A percentile compares a stretch with the other conserved stretches of the same genome.
phyloP scores from a whole-genome alignment of 176 grass and related monocot species.

The Alloteropsis semialata region DNA sequence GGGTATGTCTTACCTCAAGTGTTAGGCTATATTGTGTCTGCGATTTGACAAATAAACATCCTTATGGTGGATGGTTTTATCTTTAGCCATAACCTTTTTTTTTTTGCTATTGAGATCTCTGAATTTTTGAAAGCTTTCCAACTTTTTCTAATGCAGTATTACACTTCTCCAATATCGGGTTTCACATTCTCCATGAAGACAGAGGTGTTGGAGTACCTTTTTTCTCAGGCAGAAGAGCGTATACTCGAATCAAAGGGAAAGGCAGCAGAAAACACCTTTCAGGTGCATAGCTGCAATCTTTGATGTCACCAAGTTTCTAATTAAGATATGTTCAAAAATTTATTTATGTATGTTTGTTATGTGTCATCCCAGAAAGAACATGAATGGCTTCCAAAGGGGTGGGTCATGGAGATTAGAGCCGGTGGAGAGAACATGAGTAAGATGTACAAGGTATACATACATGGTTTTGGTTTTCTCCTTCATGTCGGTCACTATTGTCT shows the following conservation, averaged over 20 bases:
- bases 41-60: background rate
- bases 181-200: constrained; percentile 17
- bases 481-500: background rate
- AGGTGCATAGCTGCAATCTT: background rate
- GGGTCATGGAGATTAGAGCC: constrained; percentile 44
- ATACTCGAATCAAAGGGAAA: background rate
- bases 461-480: background rate
- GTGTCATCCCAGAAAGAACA: background rate
- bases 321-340: background rate
- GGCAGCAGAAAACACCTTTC: background rate
- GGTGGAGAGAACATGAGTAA: constrained; percentile 34
- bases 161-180: constrained; percentile 31
- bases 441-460: constrained; percentile 44
- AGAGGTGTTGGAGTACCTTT: constrained; percentile 34
- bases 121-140: background rate
- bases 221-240: constrained; percentile 29
- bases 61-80: background rate
- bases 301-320: no score
- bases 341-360: background rate
- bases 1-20: constrained; percentile 8
- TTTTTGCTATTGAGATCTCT: background rate
- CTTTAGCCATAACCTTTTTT: background rate
- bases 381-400: constrained; percentile 39
- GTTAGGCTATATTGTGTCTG: background rate
- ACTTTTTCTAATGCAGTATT: constrained; percentile 29